phyloP scores from a whole-genome alignment of 768 basidiomycete genomes.

The Mycena galericulata region DNA sequence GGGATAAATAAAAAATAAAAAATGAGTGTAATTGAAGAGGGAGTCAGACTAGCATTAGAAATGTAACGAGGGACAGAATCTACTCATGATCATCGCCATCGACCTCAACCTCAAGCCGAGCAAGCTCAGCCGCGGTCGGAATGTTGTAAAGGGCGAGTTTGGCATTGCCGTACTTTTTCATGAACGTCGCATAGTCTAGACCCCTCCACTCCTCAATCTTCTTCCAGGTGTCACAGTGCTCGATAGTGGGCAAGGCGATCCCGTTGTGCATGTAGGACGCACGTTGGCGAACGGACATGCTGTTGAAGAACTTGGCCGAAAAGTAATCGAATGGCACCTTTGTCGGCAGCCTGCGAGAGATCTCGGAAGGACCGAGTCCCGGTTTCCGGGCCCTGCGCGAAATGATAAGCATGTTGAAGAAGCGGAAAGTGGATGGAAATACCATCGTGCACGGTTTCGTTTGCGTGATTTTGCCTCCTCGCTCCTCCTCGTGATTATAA shows the following conservation, averaged over 20 bases:
- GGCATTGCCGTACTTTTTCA: slow-evolving; percentile 12
- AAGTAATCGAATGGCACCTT: slow-evolving; percentile 23
- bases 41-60: too few species aligned
- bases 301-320: slow-evolving; percentile 21
- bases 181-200: background rate
- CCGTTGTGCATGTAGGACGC: slow-evolving; percentile 20
- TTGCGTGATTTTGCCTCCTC: background rate
- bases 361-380: background rate
- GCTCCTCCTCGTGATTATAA: background rate
- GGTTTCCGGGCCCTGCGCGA: background rate
- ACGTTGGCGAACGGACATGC: background rate
- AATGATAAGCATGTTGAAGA: background rate
- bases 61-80: too few species aligned
- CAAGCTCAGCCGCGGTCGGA: slow-evolving; percentile 17
- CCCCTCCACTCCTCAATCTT: slow-evolving; percentile 1
- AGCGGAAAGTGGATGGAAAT: background rate
- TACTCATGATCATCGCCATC: background rate
- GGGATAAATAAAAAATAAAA: too few species aligned
- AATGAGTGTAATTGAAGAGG: too few species aligned
- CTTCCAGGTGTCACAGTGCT: background rate
- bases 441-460: background rate
- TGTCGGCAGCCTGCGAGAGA: background rate
- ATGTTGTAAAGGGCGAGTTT: slow-evolving; percentile 17
- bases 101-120: background rate
- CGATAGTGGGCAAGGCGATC: slow-evolving; percentile 17